These are phyloP conservation scores for Nakaseomyces glabratus DNA, from an alignment of 1,139 yeast genomes.

Conservation along the genomic window DNA sequence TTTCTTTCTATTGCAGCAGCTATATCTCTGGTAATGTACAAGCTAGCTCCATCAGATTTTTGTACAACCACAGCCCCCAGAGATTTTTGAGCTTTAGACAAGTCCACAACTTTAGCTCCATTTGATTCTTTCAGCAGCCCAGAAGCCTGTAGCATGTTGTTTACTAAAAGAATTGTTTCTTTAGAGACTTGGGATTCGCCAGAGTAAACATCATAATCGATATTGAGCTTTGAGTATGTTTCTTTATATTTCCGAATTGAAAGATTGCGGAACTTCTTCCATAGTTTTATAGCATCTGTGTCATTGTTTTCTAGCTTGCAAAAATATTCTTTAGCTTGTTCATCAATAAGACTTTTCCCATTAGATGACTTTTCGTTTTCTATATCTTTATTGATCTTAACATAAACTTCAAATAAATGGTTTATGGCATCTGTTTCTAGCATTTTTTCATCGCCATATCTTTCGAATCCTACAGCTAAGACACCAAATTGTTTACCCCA, in stretches of 20 bases:
- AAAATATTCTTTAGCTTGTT: conserved; percentile 80
- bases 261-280: conserved; percentile 84
- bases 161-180: conserved; percentile 60
- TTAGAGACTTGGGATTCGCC: conserved; percentile 93
- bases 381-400: conserved; percentile 72
- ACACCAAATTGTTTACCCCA: conserved; percentile 99
- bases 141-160: conserved; percentile 52
- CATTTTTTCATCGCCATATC: conserved; percentile 71
- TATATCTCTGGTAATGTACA: conserved; percentile 91
- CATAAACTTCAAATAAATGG: conserved; percentile 92
- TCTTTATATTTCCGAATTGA: conserved; percentile 78
- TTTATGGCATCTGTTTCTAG: conserved; percentile 76
- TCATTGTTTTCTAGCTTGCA: conserved; percentile 92
- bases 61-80: conserved; percentile 90
- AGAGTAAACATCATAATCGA: conserved; percentile 75
- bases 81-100: conserved; percentile 79
- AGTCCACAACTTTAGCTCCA: conserved; percentile 86
- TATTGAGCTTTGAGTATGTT: conserved; percentile 88
- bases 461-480: conserved; percentile 83
- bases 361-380: conserved; percentile 41
- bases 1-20: conserved; percentile 94
- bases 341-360: conserved; percentile 42
- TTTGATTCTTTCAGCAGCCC: conserved; percentile 75
- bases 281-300: conserved; percentile 60
- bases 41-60: conserved; percentile 91